Conservation (phyloP, 345 rosid genomes). For the Diplotaxis tenuifolia region DNA sequence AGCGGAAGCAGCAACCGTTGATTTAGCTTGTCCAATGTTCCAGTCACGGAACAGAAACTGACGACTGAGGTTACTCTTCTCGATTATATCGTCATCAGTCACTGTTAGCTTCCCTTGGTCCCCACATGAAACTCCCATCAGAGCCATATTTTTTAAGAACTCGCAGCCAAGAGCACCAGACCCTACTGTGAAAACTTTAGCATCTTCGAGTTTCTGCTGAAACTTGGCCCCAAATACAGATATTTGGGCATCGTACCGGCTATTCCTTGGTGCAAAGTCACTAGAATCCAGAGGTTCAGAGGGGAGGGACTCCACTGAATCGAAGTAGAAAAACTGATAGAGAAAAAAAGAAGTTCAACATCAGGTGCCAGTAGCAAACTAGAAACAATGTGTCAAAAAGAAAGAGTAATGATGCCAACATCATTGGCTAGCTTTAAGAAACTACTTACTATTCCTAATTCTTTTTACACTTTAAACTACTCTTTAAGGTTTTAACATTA, state of each 20-base stretch:
- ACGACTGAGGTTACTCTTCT: conserved; percentile 97
- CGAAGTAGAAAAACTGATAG: conserved; percentile 91
- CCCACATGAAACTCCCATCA: conserved; percentile 96
- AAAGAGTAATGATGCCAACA: background rate
- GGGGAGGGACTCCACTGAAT: conserved; percentile 92
- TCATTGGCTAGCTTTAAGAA: background rate
- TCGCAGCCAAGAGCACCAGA: conserved; percentile 99
- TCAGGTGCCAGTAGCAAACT: conserved; percentile 7
- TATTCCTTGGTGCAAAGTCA: conserved; percentile 64
- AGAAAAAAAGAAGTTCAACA: conserved; percentile 28
- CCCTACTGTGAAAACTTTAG: conserved; percentile 76
- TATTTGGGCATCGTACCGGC: conserved; percentile 95
- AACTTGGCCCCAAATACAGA: conserved; percentile 94
- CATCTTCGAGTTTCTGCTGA: conserved; percentile 92
- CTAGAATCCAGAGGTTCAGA: conserved; percentile 60
- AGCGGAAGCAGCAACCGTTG: conserved; percentile 96
- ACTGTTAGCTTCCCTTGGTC: conserved; percentile 74
- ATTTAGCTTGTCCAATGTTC: conserved; percentile 99
- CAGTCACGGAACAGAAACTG: conserved; percentile 98
- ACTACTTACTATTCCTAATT: background rate
- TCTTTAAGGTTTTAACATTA: background rate
- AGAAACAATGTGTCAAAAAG: background rate
- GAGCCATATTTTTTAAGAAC: conserved; percentile 85
- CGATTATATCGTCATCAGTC: conserved; percentile 97
- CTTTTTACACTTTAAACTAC: background rate